phyloP scores from a whole-genome alignment of 2,329 filamentous ascomycete genomes.

The Hypoxylon sp. region DNA sequence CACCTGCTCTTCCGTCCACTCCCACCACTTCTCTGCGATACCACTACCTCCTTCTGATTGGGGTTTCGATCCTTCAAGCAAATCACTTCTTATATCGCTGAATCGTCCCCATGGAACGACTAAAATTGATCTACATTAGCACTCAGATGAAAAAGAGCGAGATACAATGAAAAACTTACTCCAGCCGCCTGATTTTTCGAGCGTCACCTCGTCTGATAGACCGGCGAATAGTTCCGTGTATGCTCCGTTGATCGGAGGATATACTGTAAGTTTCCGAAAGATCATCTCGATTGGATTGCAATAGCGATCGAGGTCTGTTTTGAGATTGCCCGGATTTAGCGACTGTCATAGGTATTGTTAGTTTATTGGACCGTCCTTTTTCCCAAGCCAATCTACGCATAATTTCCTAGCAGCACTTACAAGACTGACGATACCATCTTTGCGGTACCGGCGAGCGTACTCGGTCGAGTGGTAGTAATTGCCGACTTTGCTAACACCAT shows the following conservation, averaged over 20 bases:
- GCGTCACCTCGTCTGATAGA: slow-evolving; percentile 55
- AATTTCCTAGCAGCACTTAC: slow-evolving; percentile 43
- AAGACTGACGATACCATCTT: slow-evolving; percentile 51
- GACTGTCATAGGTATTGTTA: slow-evolving; percentile 40
- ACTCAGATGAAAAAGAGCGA: neutral
- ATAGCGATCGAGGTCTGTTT: slow-evolving; percentile 50
- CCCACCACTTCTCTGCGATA: slow-evolving; percentile 60
- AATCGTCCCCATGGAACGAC: slow-evolving; percentile 65
- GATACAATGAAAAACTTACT: slow-evolving; percentile 42
- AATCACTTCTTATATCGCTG: slow-evolving; percentile 53
- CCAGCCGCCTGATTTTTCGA: slow-evolving; percentile 53
- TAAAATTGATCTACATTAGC: slow-evolving; percentile 34
- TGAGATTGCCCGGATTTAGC: slow-evolving; percentile 52
- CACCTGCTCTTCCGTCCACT: slow-evolving; percentile 61
- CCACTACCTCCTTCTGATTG: slow-evolving; percentile 58
- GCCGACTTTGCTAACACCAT: slow-evolving; percentile 53
- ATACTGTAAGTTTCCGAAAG: slow-evolving; percentile 43
- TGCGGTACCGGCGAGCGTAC: slow-evolving; percentile 47
- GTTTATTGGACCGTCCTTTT: neutral
- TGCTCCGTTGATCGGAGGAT: slow-evolving; percentile 54
- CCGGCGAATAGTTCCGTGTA: slow-evolving; percentile 62
- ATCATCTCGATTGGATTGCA: slow-evolving; percentile 40
- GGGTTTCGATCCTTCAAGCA: slow-evolving; percentile 53
- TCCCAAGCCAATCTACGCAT: too few species aligned
- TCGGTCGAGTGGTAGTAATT: slow-evolving; percentile 53